Base-by-base conservation (phyloP, 164 flowering plant species). In the Umbilicus rupestris region DNA sequence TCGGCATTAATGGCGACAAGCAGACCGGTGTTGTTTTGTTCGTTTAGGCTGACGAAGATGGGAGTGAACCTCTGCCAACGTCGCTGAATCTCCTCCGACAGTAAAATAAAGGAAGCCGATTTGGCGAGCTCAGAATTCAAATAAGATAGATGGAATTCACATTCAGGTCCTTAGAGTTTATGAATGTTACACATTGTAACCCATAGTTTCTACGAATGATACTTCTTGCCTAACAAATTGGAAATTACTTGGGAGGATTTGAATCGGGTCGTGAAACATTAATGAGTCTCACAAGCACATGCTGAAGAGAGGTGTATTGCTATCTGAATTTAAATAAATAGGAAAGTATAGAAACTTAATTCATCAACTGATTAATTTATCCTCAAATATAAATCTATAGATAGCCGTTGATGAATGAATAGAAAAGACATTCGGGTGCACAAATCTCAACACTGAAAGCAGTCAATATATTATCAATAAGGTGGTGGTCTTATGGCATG, bases 151-250 rank as follows among this genome's bases (percentile, higher is more conserved):
- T 24, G 17, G 3, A 11, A 14, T 9, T 24, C 5, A 6, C 30
- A 26, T 24, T 24, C 11, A 9, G 17, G 31, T 52, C 17, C 59
- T 24, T 52, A 14, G 0, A 2, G 59, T 52, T 52, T 52, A 11
- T 3, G 15, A 11, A 24, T 24, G 3, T 52, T 41, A 41, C 59
- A 2, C 10, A 26, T 52, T 5, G 2, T 9, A 9, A 22, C 26
- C 10, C 20, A 6, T 20, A 7, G 11, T 45, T 45, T 45, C 16
- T 5, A 14, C 1, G 12, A 35, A 0, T 75, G 71, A 75, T 75
- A 28, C 73, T 71, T 63, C 75, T 78, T 1, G 81, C 76, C n/a
- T 63, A 59, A 0, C 62, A 46, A 66, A 14, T 66, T 66, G 47
- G 70, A 46, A 46, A 63, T 52, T 19, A 62, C 44, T 45, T 62